Conservation (phyloP, 2,329 filamentous ascomycete genomes). For the Aspergillus unguis region DNA sequence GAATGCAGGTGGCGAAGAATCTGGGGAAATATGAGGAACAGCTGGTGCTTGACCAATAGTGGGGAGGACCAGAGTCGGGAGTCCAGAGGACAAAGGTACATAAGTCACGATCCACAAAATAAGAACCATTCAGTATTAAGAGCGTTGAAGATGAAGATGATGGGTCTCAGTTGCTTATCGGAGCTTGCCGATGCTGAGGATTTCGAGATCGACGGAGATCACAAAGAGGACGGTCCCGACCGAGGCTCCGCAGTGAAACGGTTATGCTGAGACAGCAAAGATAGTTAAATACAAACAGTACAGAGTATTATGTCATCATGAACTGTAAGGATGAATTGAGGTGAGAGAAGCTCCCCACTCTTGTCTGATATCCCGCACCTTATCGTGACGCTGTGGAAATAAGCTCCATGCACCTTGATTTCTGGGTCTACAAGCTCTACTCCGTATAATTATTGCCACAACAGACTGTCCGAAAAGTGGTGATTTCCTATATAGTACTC, state of each 20-base stretch:
- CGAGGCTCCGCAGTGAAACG: background rate
- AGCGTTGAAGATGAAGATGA: background rate
- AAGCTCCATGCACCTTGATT: background rate
- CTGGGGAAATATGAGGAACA: conserved; percentile 4
- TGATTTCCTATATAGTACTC: background rate
- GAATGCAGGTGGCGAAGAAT: conserved; percentile 6
- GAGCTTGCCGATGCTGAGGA: conserved; percentile 8
- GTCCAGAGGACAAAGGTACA: background rate
- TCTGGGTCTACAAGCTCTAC: background rate
- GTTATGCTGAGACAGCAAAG: background rate
- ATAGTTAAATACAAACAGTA: background rate
- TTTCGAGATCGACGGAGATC: background rate
- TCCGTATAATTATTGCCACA: background rate
- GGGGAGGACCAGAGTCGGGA: conserved; percentile 9
- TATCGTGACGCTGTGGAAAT: background rate
- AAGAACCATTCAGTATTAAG: background rate
- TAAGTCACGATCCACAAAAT: background rate
- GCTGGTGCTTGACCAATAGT: conserved; percentile 8
- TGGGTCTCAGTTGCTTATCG: conserved; percentile 5
- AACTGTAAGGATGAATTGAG: background rate
- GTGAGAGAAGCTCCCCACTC: background rate
- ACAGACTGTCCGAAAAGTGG: background rate
- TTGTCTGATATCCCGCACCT: background rate
- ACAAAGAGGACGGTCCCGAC: conserved; percentile 9
- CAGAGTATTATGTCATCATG: background rate